Evolutionary conservation across 225 moss, liverwort and hornwort genomes (phyloP).

Genomic region (Pseudoscleropodium purum): DNA sequence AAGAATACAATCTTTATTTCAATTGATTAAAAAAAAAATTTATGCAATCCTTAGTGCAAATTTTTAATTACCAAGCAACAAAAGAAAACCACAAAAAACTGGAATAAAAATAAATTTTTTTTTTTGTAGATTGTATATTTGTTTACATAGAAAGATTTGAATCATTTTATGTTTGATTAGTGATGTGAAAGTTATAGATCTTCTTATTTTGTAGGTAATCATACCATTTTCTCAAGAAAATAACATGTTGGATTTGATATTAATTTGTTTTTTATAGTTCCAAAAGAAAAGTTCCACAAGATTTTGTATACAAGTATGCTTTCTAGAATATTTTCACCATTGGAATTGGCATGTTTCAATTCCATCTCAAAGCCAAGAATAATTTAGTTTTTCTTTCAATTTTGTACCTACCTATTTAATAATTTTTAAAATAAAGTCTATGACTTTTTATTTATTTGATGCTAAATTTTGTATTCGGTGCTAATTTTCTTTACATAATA

Average conservation of each 20-base stretch:
- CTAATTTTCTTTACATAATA: too few relatives aligned
- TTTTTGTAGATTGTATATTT: background rate
- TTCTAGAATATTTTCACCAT: background rate
- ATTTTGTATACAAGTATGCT: background rate
- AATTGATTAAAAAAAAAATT: background rate
- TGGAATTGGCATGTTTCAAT: background rate
- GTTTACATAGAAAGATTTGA: fast-evolving
- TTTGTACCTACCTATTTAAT: too few relatives aligned
- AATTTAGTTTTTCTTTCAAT: too few relatives aligned
- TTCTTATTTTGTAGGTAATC: background rate
- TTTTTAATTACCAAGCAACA: fast-evolving
- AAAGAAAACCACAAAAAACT: background rate
- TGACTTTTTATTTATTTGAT: too few relatives aligned
- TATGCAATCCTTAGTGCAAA: background rate
- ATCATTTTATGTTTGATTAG: background rate
- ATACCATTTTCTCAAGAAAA: background rate
- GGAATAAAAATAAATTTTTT: too few relatives aligned
- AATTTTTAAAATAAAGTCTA: too few relatives aligned
- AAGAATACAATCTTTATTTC: background rate
- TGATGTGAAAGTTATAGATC: background rate
- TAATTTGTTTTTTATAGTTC: background rate
- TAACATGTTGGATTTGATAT: background rate
- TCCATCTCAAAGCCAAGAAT: background rate
- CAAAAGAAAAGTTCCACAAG: background rate
- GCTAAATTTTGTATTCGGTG: too few relatives aligned